Base-by-base conservation (phyloP, 805 yeast species). In the Isabelozyma pseudorhagii region DNA sequence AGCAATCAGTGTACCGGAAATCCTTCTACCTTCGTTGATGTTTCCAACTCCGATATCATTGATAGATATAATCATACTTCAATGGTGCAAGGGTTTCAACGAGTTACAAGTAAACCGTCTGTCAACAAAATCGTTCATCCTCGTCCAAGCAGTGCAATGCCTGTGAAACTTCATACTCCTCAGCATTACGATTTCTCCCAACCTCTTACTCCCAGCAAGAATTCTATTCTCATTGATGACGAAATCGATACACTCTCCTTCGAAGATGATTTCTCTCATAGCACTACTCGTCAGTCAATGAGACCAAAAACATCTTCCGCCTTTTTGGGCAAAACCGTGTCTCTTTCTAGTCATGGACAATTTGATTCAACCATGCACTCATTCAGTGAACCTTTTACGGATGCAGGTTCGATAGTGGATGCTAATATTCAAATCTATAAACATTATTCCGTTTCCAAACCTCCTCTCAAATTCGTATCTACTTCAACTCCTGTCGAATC, bases 341-440 rank as follows among this genome's bases (percentile, higher is more conserved):
- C 42, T 40, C n/a, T 18, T 18, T 18, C 42, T 10, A 40, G 28
- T 8, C 36, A 31, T 31, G n/a, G 36, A 9, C 25, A 40, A 40
- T 17, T 17, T 40, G 28, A 40, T 14, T 11, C 25, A 50, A 11
- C 29, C 46, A 5, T 15, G 42, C 10, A 48, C 21, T 11, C 36
- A 31, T 4, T 31, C n/a, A 50, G 43, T 11, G 52, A 46, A 9
- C 54, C 49, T 5, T 47, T 42, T 15, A 40, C 55, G 2, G 58
- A 52, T 4, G 45, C 41, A 28, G 51, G 49, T 0, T 49, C 54
- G 25, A 47, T 57, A 9, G 45, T 41, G 36, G 54, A 57, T 46
- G 54, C 58, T 6, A 48, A 51, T 36, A 42, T 55, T 25, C 61
- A 55, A 40, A 45, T 48, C 6, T 57, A 52, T 53, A 54, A 52